Evolutionary conservation across 805 yeast genomes (phyloP), one percentile per base, ranked within the genome.

Genomic region (Blastobotrys mokoenaii): DNA sequence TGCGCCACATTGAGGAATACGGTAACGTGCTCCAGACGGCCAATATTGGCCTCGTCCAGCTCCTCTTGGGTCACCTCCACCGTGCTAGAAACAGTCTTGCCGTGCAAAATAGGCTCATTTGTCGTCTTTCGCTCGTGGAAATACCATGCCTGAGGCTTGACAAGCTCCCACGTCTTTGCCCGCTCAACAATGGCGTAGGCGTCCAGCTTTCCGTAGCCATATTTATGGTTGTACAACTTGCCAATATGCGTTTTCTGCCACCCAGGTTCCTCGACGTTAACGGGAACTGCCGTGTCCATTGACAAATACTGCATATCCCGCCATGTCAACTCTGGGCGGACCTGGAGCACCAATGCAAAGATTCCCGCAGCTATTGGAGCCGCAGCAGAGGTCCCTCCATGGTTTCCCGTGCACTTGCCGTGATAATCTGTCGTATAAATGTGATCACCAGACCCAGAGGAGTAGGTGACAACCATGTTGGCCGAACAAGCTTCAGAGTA

Each of bases 351-450:
- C 43, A 93, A 69, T 0, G 97, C 77, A 61, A 84, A 87, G 1
- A 93, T 74, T n/a, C 97, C 98, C 0, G 97, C 97, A 0, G 97
- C 97, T 46, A 93, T 71, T 0, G 98, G 98, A 0, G 98, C 98
- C 12, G 98, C 97, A 0, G 98, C 98, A 17, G 97, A 90, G 0
- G 98, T 93, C 16, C 98, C 98, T 9, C 97, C 96, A 63, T 93
- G 98, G 20, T 55, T 63, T 33, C 72, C 72, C 1, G 94, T 69
- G 63, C 98, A 93, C 53, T 68, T 64, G 5, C 74, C 73, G 41
- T 79, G 71, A 37, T 85, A 73, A 60, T 85, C 95, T 1, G 96
- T 84, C 5, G 97, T 84, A 59, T 84, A 89, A 46, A 93, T 90
- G 58, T 79, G 83, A 59, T 86, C 95, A 31, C 85, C 84, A 2